Evolutionary conservation across 2,329 filamentous ascomycete genomes (phyloP), one percentile per base, ranked within the genome.

Genomic region (Neopestalotiopsis sp.): DNA sequence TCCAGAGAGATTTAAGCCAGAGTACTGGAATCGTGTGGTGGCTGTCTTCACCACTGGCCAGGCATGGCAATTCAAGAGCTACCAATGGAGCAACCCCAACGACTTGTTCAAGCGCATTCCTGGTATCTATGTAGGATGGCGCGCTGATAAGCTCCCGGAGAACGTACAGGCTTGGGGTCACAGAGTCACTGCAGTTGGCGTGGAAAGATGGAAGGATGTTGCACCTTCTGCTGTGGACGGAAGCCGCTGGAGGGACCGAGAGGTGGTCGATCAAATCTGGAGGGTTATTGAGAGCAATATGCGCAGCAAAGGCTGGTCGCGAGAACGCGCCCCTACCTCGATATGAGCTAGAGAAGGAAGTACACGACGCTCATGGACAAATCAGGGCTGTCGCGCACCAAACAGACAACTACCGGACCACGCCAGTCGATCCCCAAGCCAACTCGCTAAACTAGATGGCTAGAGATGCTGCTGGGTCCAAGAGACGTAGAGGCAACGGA

Each of bases 1-100:
- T 20, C 93, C 95, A 0, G 92, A 97, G 78, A 92, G 96, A 80
- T 99, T 99, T 88, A 97, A 97, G 80, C 96, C 96, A 0, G 95
- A 98, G 78, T 98, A 98, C 85, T 99, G 96, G 96, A 91, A 91
- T 76, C 91, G 95, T 65, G 92, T 99, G 6, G 96, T 98, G 1
- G 96, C 93, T 13, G 95, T 99, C 68, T 98, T 99, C 83, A 99
- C 96, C 0, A 99, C 96, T 0, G 96, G 96, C 42, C 96, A 99
- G 83, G 91, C 92, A 10, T 99, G 96, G 96, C 96, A 99, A 82
- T 99, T 99, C 84, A 97, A 98, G 83, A 93, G 90, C 74, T 99
- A 99, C 88, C 97, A 97, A 81, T 99, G 96, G 94, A 91, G 91
- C 74, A 91, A 92, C 68, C 93, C 96, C 0, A 88, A 90, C 14